A percentile compares a stretch with the other conserved stretches of the same genome.
phyloP scores from a whole-genome alignment of 441 rosid genomes.

The Bruguiera hainesii region DNA sequence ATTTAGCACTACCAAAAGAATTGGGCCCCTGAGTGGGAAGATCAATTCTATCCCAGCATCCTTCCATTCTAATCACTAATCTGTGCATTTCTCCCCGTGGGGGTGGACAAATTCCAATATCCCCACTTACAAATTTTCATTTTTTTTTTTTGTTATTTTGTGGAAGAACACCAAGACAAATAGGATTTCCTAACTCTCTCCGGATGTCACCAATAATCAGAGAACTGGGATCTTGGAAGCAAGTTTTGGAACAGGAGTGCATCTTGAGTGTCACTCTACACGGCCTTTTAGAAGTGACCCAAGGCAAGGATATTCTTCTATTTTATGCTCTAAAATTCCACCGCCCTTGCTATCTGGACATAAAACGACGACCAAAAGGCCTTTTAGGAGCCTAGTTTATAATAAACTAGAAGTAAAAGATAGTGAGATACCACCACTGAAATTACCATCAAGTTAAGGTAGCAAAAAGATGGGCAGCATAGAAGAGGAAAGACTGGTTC shows the following conservation, averaged over 20 bases:
- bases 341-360: conserved; percentile 17
- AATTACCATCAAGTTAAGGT: background rate
- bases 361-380: background rate
- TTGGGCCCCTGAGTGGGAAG: no score
- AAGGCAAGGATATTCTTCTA: conserved; percentile 6
- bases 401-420: background rate
- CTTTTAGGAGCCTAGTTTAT: background rate
- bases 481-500: conserved; percentile 44
- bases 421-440: background rate
- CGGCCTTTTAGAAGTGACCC: background rate
- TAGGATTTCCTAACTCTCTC: no score
- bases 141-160: no score
- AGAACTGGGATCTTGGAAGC: no score
- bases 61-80: no score
- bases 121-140: no score
- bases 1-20: no score
- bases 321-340: conserved; percentile 12
- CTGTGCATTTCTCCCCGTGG: no score
- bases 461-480: conserved; percentile 30
- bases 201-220: no score
- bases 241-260: background rate
- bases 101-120: no score
- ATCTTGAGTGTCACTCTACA: conserved; percentile 6
- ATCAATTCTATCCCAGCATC: no score
- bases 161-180: no score